phyloP scores from a whole-genome alignment of 2,329 filamentous ascomycete species.

The Fusarium protoensiforme region DNA sequence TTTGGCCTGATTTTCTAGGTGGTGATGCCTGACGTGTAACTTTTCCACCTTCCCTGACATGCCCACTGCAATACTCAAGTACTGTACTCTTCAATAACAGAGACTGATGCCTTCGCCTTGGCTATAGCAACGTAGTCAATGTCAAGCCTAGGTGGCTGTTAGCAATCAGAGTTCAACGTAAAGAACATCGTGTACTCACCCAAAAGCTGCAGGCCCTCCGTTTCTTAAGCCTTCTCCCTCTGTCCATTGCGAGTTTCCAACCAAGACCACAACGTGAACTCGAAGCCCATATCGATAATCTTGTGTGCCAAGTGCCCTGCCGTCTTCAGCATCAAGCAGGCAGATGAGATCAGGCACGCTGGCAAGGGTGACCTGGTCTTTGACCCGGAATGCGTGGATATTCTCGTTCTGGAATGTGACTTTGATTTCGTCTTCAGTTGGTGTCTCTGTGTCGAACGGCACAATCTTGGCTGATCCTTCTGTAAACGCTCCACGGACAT shows the following conservation, averaged over 20 bases:
- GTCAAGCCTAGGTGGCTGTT: background rate
- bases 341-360: constrained; percentile 26
- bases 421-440: background rate
- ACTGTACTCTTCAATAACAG: fast-evolving
- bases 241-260: constrained; percentile 20
- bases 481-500: background rate
- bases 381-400: background rate
- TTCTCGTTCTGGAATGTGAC: background rate
- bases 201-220: background rate
- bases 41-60: too few relatives aligned
- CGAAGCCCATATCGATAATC: constrained; percentile 24
- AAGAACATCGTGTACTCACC: fast-evolving
- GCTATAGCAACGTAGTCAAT: background rate
- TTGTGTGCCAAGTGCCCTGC: constrained; percentile 17
- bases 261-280: constrained; percentile 13
- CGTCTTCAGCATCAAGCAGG: constrained; percentile 9
- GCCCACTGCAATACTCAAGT: background rate
- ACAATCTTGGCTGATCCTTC: background rate
- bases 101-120: fast-evolving
- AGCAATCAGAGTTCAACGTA: background rate
- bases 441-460: background rate
- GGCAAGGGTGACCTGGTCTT: background rate
- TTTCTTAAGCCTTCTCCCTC: background rate
- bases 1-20: background rate
- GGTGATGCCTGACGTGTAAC: too few relatives aligned